Conservation (phyloP, 768 basidiomycete species). For the Leccinum subgranulosum region DNA sequence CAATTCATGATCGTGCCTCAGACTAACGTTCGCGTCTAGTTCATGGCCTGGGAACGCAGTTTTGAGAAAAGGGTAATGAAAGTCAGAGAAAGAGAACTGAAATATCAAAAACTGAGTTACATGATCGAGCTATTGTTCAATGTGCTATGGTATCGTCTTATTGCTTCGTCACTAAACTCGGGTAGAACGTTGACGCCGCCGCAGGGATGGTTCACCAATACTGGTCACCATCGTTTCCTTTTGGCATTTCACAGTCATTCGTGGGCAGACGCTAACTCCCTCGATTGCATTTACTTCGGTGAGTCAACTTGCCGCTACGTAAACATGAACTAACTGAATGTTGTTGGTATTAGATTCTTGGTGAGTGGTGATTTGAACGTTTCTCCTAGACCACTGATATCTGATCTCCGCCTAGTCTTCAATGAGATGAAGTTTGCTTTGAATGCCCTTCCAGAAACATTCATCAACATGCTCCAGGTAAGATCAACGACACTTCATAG, state of each 20-base stretch:
- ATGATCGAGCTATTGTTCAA: conserved; percentile 72
- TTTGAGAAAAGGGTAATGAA: conserved; percentile 75
- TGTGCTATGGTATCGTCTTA: conserved; percentile 45
- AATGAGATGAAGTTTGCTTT: conserved; percentile 85
- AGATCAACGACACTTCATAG: background rate
- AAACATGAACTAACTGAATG: background rate
- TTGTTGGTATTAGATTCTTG: conserved; percentile 35
- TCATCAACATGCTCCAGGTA: conserved; percentile 87
- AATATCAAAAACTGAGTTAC: conserved; percentile 84
- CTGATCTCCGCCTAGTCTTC: conserved; percentile 53
- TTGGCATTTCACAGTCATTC: conserved; percentile 72
- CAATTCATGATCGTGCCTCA: background rate
- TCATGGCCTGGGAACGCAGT: conserved; percentile 94
- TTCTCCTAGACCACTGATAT: background rate
- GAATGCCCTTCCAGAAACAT: conserved; percentile 84
- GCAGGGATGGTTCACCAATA: conserved; percentile 48
- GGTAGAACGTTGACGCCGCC: background rate
- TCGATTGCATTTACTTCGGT: conserved; percentile 81
- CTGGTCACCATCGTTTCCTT: conserved; percentile 60
- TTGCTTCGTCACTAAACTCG: background rate
- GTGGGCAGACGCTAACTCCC: conserved; percentile 68
- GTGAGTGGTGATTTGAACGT: conserved; percentile 23
- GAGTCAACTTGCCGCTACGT: conserved; percentile 17
- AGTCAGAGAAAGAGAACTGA: conserved; percentile 77
- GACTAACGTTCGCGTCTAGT: conserved; percentile 40